A percentile compares a stretch with the other conserved stretches of the same genome.
Evolutionary conservation across 2,329 filamentous ascomycete genomes (phyloP).

Genomic region (Pseudocercospora macadamiae): DNA sequence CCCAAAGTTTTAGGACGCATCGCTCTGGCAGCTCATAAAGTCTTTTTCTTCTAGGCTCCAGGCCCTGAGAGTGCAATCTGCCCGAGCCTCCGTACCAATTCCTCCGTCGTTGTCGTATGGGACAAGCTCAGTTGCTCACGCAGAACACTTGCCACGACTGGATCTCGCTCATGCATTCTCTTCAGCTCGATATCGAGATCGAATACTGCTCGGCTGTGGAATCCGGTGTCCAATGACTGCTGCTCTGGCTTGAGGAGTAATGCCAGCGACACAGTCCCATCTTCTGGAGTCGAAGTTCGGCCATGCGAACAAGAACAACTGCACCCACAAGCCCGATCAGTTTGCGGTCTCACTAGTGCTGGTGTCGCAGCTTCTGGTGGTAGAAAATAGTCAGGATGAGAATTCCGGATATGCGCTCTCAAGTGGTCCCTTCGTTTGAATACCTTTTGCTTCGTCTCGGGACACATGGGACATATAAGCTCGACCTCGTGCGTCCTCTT

Average conservation of each 20-base stretch:
- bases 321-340: not conserved
- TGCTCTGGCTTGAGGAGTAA: not conserved
- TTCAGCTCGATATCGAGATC: not conserved
- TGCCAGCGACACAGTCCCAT: not conserved
- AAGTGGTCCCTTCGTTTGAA: slow-evolving; percentile 21
- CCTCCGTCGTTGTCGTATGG: not conserved
- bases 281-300: not conserved
- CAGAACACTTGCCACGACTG: not conserved
- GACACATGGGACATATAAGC: not conserved
- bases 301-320: not conserved
- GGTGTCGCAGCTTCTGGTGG: not conserved
- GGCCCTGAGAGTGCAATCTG: not conserved
- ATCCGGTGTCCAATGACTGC: not conserved
- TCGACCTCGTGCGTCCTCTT: not conserved
- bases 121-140: not conserved
- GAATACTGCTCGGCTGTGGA: not conserved
- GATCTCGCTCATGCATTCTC: not conserved
- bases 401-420: slow-evolving; percentile 12
- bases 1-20: too few relatives aligned
- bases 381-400: not conserved
- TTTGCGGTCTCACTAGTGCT: not conserved
- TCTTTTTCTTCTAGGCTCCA: not conserved
- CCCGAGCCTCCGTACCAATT: not conserved
- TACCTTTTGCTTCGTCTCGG: not conserved
- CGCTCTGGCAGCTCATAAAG: not conserved